A percentile compares a stretch with the other conserved stretches of the same genome.
Conservation (phyloP, 2,329 filamentous ascomycete genomes). For the Colletotrichum endophyticum region DNA sequence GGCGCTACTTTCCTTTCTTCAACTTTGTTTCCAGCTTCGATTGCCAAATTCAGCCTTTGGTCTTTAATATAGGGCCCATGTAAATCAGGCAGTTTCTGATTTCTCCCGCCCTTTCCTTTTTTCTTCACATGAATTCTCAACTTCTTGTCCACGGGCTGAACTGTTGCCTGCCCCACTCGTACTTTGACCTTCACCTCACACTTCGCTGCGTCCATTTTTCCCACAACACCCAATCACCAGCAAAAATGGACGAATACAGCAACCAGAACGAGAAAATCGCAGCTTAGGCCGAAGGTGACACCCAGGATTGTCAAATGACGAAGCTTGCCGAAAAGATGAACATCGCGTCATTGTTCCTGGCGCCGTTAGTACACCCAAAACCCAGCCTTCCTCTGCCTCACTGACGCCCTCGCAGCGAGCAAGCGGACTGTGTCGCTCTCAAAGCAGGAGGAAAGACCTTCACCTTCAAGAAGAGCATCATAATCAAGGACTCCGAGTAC, state of each 20-base stretch:
- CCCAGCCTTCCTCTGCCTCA: accelerated
- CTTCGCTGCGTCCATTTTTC: background rate
- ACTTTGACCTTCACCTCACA: too few relatives aligned
- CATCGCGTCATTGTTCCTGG: background rate
- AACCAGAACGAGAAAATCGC: too few relatives aligned
- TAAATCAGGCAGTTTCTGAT: too few relatives aligned
- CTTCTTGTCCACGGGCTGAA: too few relatives aligned
- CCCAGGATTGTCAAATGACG: background rate
- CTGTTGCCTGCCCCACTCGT: too few relatives aligned
- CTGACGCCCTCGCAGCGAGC: background rate
- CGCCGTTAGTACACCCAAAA: background rate
- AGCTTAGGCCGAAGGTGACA: too few relatives aligned
- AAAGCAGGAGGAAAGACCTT: background rate
- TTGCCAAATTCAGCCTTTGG: too few relatives aligned
- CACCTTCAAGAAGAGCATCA: background rate
- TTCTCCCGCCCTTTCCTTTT: too few relatives aligned
- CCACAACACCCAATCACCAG: background rate
- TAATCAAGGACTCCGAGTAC: background rate
- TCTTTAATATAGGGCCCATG: too few relatives aligned
- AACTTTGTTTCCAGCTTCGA: too few relatives aligned
- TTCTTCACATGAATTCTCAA: too few relatives aligned
- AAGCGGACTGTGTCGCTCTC: background rate
- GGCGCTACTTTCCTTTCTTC: too few relatives aligned
- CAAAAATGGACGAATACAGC: background rate
- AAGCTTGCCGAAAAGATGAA: background rate